Evolutionary conservation across 768 basidiomycete species (phyloP).

Genomic region (Sistotremastrum suecicum): DNA sequence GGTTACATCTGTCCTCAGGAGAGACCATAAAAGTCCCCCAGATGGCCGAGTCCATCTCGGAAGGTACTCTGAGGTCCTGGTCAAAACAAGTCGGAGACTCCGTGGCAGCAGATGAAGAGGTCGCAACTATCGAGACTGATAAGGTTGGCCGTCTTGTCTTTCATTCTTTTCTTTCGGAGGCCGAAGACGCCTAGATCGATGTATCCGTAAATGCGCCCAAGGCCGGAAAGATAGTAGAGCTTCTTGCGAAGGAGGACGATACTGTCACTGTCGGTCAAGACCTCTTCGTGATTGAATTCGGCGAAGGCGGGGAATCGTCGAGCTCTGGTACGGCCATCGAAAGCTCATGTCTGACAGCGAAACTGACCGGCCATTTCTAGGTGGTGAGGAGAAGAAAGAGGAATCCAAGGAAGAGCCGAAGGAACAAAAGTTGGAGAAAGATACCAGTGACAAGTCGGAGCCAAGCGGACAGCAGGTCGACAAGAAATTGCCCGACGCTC

Average conservation of each 20-base stretch:
- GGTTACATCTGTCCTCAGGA: slow-evolving; percentile 26
- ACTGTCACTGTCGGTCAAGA: slow-evolving; percentile 94
- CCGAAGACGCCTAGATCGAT: slow-evolving; percentile 46
- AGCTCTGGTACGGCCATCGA: slow-evolving; percentile 5
- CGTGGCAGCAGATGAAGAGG: slow-evolving; percentile 86
- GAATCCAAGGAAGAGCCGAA: slow-evolving; percentile 11
- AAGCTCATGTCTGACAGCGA: slow-evolving; percentile 11
- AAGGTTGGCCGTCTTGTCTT: slow-evolving; percentile 43
- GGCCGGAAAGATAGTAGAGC: slow-evolving; percentile 76
- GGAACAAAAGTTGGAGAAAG: slow-evolving; percentile 9
- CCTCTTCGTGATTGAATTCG: slow-evolving; percentile 80
- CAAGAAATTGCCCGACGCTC: slow-evolving; percentile 30
- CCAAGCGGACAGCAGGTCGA: slow-evolving; percentile 35
- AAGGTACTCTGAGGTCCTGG: slow-evolving; percentile 94
- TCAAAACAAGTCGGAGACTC: slow-evolving; percentile 84
- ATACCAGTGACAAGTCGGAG: slow-evolving; percentile 27
- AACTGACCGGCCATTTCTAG: slow-evolving; percentile 5
- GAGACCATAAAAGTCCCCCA: slow-evolving; percentile 92
- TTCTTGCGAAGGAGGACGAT: slow-evolving; percentile 82
- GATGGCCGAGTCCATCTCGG: slow-evolving; percentile 97
- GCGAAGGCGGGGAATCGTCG: slow-evolving; percentile 43
- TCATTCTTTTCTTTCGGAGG: not conserved
- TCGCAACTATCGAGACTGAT: slow-evolving; percentile 97
- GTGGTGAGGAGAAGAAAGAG: slow-evolving; percentile 1
- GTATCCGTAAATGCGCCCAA: slow-evolving; percentile 90